Conservation (phyloP, 495 filamentous ascomycete genomes). For the Hyaloscypha bicolor region DNA sequence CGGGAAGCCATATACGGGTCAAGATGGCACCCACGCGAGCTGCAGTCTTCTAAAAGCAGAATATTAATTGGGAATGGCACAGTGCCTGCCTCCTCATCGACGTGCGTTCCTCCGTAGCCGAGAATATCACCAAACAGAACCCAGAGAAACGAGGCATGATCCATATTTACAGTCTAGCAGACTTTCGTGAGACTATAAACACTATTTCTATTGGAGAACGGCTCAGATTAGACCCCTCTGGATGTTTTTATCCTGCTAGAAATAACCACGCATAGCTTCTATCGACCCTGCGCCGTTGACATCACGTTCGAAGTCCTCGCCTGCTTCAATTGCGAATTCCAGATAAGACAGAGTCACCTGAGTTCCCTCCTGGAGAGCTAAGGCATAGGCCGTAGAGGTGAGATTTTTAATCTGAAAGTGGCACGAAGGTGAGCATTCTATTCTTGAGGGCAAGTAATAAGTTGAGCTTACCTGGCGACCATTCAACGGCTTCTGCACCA, state of each 20-base stretch:
- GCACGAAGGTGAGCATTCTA: too few relatives aligned
- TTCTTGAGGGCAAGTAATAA: neutral
- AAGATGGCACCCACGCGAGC: too few relatives aligned
- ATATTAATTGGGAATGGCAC: conserved; percentile 2
- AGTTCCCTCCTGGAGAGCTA: neutral
- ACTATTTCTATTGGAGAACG: too few relatives aligned
- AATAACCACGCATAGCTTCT: too few relatives aligned
- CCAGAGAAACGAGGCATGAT: conserved; percentile 22
- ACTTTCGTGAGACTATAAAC: conserved; percentile 21
- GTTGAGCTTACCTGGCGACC: neutral
- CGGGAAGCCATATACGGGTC: too few relatives aligned
- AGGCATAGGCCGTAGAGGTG: neutral
- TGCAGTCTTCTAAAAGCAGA: too few relatives aligned
- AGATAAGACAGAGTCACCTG: neutral
- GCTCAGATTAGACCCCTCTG: too few relatives aligned
- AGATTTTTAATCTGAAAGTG: neutral
- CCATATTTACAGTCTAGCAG: conserved; percentile 25
- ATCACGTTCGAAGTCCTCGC: too few relatives aligned
- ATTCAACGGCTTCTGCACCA: neutral
- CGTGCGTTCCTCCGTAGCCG: conserved; percentile 23
- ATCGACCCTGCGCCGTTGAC: too few relatives aligned
- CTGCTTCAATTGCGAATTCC: too few relatives aligned
- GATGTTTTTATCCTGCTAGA: too few relatives aligned
- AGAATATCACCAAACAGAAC: conserved; percentile 25
- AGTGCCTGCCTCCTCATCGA: conserved; percentile 25